These are phyloP conservation scores for Pseudogymnoascus pannorum DNA, from an alignment of 2,329 filamentous ascomycete species.

Conservation along the genomic window DNA sequence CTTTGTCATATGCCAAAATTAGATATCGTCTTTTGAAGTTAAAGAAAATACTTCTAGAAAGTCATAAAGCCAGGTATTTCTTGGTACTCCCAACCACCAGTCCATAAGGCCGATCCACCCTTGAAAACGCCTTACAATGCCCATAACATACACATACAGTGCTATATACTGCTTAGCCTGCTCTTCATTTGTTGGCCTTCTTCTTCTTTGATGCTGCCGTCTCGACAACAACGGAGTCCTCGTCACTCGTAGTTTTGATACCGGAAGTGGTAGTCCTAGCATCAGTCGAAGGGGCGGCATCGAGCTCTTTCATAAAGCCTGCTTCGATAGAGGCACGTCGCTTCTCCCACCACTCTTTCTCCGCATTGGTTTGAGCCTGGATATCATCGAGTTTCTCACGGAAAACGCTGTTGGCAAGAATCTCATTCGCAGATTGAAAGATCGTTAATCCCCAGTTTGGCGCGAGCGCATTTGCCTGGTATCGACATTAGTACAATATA, in stretches of 20 bases:
- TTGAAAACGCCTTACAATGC: conserved; percentile 8
- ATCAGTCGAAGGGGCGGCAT: conserved; percentile 49
- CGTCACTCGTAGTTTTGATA: conserved; percentile 48
- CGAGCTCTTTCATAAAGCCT: conserved; percentile 79
- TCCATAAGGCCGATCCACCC: neutral
- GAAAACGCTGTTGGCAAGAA: conserved; percentile 74
- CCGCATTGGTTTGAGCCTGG: conserved; percentile 59
- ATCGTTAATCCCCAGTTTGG: conserved; percentile 90
- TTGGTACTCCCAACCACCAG: conserved; percentile 4
- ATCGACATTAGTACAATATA: conserved; percentile 19
- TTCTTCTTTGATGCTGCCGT: conserved; percentile 47
- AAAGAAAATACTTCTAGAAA: conserved; percentile 6
- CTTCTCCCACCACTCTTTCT: conserved; percentile 91
- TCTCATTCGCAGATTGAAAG: conserved; percentile 97
- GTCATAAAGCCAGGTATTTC: conserved; percentile 4
- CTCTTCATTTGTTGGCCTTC: conserved; percentile 55
- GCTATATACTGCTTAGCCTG: neutral
- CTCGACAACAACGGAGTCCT: conserved; percentile 74
- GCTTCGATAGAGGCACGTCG: conserved; percentile 64
- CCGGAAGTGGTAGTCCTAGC: conserved; percentile 32
- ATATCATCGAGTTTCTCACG: conserved; percentile 70
- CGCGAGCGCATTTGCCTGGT: conserved; percentile 79
- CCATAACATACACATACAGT: conserved; percentile 11
- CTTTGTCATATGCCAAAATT: conserved; percentile 6
- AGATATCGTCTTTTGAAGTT: conserved; percentile 5